These are phyloP conservation scores for Russula earlei DNA, from an alignment of 768 basidiomycete species.

Conservation along the genomic window DNA sequence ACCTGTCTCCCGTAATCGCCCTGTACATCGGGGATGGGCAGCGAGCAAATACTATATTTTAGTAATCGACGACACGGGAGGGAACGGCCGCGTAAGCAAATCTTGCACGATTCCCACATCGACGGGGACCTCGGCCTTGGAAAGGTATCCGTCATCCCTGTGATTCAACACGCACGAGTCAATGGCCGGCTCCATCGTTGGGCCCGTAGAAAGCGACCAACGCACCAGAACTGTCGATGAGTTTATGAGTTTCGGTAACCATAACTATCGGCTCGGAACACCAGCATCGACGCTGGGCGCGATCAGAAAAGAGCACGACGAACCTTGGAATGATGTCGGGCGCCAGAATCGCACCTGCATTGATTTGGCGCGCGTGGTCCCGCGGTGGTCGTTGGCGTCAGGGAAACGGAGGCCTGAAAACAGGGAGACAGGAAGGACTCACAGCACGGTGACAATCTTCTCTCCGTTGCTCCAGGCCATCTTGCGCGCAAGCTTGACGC, in stretches of 20 bases:
- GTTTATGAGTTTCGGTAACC: not conserved
- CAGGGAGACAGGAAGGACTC: too few species aligned
- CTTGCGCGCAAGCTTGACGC: slow-evolving; percentile 66
- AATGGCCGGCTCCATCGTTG: too few species aligned
- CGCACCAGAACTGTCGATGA: slow-evolving; percentile 42
- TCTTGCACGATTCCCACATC: slow-evolving; percentile 34
- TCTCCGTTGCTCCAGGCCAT: slow-evolving; percentile 61
- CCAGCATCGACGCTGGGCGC: not conserved
- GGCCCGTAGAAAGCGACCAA: not conserved
- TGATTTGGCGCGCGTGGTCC: not conserved
- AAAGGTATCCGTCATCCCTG: slow-evolving; percentile 48
- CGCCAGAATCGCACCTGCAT: slow-evolving; percentile 73
- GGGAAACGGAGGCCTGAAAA: not conserved
- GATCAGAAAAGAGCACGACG: slow-evolving; percentile 16
- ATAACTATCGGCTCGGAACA: not conserved
- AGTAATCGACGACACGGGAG: slow-evolving; percentile 20
- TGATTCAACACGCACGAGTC: too few species aligned
- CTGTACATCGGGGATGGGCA: too few species aligned
- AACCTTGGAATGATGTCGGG: slow-evolving; percentile 88
- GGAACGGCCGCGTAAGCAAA: slow-evolving; percentile 27
- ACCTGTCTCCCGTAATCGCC: too few species aligned
- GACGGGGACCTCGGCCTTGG: slow-evolving; percentile 32
- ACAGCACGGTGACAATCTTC: slow-evolving; percentile 82
- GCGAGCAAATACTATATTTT: slow-evolving; percentile 9
- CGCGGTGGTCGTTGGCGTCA: slow-evolving; percentile 22